These are phyloP conservation scores for Trypanosoma scelopori DNA, from an alignment of 208 protist genomes.

Conservation along the genomic window DNA sequence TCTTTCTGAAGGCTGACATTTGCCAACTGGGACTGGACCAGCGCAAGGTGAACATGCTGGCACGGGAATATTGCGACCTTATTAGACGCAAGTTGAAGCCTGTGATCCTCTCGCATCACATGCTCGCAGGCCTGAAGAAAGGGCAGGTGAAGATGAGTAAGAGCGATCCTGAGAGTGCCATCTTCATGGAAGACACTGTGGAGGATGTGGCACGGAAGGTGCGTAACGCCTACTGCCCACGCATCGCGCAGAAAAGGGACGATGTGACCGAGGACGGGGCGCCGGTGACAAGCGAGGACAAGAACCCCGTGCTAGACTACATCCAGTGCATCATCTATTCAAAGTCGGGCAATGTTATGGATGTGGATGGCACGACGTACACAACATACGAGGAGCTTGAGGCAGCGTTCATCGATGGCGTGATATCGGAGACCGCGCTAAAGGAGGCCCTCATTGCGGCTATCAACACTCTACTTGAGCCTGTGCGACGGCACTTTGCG, in stretches of 20 bases:
- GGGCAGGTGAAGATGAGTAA: slow-evolving; percentile 99
- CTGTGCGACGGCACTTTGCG: slow-evolving; percentile 94
- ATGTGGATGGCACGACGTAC: slow-evolving; percentile 56
- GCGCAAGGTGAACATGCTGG: slow-evolving; percentile 99
- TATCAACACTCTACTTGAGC: slow-evolving; percentile 93
- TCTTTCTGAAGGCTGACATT: slow-evolving; percentile 98
- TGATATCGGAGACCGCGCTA: slow-evolving; percentile 73
- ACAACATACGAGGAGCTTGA: slow-evolving; percentile 82
- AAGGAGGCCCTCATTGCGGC: slow-evolving; percentile 80
- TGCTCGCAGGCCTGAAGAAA: slow-evolving; percentile 96
- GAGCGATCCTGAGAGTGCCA: slow-evolving; percentile 97
- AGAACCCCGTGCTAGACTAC: slow-evolving; percentile 97
- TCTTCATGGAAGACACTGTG: slow-evolving; percentile 99
- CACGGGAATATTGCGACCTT: slow-evolving; percentile 97
- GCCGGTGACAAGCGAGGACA: slow-evolving; percentile 64
- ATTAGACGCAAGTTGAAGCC: slow-evolving; percentile 92
- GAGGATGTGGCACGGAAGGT: slow-evolving; percentile 97
- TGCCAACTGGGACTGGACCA: slow-evolving; percentile 99
- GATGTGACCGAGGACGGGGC: slow-evolving; percentile 77
- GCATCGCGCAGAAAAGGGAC: slow-evolving; percentile 40
- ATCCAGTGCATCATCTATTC: slow-evolving; percentile 92
- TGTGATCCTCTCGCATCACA: slow-evolving; percentile 98
- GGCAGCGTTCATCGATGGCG: slow-evolving; percentile 62
- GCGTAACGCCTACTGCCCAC: slow-evolving; percentile 93
- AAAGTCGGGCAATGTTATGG: slow-evolving; percentile 39